Evolutionary conservation across 2,329 filamentous ascomycete genomes (phyloP).

Genomic region (Alternaria sp.): DNA sequence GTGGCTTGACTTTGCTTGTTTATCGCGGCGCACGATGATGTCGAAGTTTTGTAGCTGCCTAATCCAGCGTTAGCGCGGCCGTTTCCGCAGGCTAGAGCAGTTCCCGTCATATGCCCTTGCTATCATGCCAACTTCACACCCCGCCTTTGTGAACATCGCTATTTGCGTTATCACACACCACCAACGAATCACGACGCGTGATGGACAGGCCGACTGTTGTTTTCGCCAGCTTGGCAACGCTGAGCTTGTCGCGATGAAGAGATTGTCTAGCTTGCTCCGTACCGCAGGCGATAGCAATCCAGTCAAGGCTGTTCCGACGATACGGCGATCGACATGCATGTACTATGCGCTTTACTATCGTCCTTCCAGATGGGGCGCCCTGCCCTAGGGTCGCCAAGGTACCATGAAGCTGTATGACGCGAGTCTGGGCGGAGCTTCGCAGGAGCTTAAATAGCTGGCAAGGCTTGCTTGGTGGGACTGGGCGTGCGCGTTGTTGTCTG

Average conservation of each 20-base stretch:
- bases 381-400: neutral
- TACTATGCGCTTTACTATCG: slow-evolving; percentile 5
- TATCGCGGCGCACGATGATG: slow-evolving; percentile 5
- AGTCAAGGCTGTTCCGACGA: neutral
- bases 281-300: neutral
- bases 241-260: neutral
- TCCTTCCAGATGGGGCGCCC: slow-evolving; percentile 2
- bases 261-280: neutral
- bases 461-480: neutral
- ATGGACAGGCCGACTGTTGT: neutral
- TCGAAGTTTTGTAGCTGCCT: slow-evolving; percentile 12
- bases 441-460: slow-evolving; percentile 11
- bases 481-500: slow-evolving; percentile 2
- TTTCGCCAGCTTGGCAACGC: neutral
- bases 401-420: neutral
- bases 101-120: neutral
- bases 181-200: neutral
- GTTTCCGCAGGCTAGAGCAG: neutral
- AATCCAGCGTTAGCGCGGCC: slow-evolving; percentile 1
- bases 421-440: neutral
- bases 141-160: neutral
- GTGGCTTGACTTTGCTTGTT: slow-evolving; percentile 17
- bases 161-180: neutral
- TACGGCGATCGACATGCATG: slow-evolving; percentile 5
- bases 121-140: neutral